Base-by-base conservation (phyloP, 2,329 filamentous ascomycete genomes). In the Cladosporium oxysporum region DNA sequence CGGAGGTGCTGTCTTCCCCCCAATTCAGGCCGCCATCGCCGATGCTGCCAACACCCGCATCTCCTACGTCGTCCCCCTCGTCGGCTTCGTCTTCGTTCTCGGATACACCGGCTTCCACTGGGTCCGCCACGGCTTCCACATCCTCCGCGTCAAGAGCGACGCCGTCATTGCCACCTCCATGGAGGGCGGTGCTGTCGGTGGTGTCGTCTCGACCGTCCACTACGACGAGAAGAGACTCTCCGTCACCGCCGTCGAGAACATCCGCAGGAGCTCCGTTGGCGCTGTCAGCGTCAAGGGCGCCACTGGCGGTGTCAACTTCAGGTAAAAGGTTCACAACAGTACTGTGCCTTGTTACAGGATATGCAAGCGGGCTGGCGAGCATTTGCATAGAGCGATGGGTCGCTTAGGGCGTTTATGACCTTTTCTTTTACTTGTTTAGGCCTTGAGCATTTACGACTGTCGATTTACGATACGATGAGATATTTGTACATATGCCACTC, bases 11-110 rank as follows among this genome's bases (percentile, higher is more conserved):
- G 75, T 77, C 57, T 77, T 78, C 69, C 73, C 75, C n/a, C 76
- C 76, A 5, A 76, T 78, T 62, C 75, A 76, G 67, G 76, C 75
- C 64, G 77, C 76, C 61, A 74, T 81, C 53, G 79, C 79, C 49
- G 78, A 80, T 67, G 70, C 76, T 6, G 76, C 72, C 52, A 73
- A 70, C 63, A 82, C 78, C 29, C 71, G 78, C 5, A 79, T 80
- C 71, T 81, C 79, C 16, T 82, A 81, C 71, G 64, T 82, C 28
- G 79, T 82, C 0, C 80, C 81, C 5, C 72, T 81, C 16, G 75
- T 79, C 62, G 80, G 80, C 26, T 82, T 82, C 71, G 65, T 78
- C 37, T 77, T 79, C 53, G 81, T 78, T 18, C 71, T 78, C 26
- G 71, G 59, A n/a, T 78, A 77, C 71, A 74, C 73, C 49, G 66